phyloP scores from a whole-genome alignment of 192 early-diverging fungal genomes.

The Backusella macrospora region DNA sequence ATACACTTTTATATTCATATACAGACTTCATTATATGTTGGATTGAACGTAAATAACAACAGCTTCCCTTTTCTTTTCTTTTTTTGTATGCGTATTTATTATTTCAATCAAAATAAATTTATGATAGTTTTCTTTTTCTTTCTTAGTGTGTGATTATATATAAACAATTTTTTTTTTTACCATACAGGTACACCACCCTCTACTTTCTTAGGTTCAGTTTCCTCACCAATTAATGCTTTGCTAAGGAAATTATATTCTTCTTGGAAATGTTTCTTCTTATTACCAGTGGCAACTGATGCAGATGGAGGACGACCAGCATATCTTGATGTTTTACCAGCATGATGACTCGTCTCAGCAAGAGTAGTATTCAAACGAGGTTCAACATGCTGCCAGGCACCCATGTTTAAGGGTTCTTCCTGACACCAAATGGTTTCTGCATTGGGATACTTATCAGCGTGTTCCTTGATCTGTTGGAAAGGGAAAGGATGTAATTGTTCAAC shows the following conservation, averaged over 20 bases:
- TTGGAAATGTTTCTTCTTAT: constrained; percentile 91
- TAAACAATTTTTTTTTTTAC: constrained; percentile 26
- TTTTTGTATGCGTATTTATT: no score
- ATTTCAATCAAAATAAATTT: no score
- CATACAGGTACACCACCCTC: constrained; percentile 74
- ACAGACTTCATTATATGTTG: no score
- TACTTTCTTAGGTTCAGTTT: constrained; percentile 64
- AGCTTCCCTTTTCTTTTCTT: neutral
- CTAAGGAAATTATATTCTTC: constrained; percentile 76
- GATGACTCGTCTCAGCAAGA: constrained; percentile 69
- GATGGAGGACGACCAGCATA: constrained; percentile 86
- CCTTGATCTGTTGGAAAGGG: constrained; percentile 90
- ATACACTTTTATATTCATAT: no score
- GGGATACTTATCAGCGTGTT: constrained; percentile 87
- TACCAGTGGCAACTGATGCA: constrained; percentile 86
- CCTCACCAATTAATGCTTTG: constrained; percentile 71
- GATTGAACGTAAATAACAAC: no score
- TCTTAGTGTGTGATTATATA: neutral
- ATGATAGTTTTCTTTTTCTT: neutral
- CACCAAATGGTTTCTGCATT: constrained; percentile 90
- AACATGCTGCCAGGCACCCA: constrained; percentile 88
- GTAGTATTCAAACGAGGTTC: constrained; percentile 84
- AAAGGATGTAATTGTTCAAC: constrained; percentile 94
- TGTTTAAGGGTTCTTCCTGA: constrained; percentile 96
- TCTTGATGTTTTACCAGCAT: constrained; percentile 47